Evolutionary conservation across 2,329 filamentous ascomycete species (phyloP).

Genomic region (Colletotrichum trifolii): DNA sequence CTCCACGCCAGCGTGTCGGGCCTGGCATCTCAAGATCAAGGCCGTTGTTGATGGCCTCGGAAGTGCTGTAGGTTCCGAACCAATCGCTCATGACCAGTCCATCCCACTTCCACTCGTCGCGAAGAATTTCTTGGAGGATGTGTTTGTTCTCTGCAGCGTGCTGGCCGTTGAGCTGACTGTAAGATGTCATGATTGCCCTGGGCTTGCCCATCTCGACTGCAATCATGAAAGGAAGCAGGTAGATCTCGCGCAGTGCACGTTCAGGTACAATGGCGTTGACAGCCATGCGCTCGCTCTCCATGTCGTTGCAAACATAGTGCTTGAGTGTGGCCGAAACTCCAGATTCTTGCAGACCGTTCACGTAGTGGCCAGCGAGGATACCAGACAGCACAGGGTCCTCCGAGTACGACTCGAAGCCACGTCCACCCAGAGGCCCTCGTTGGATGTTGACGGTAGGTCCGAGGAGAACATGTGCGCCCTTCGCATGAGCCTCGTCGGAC

Average conservation of each 20-base stretch:
- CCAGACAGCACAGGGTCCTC: slow-evolving; percentile 69
- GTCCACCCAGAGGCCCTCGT: slow-evolving; percentile 66
- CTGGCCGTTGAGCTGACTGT: slow-evolving; percentile 53
- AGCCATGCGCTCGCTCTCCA: slow-evolving; percentile 67
- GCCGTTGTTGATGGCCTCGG: slow-evolving; percentile 41
- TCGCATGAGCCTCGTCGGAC: slow-evolving; percentile 63
- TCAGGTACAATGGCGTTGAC: slow-evolving; percentile 66
- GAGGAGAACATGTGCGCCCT: slow-evolving; percentile 67
- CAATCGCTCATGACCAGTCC: slow-evolving; percentile 70
- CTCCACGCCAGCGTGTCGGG: slow-evolving; percentile 46
- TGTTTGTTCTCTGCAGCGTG: slow-evolving; percentile 50
- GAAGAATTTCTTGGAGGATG: slow-evolving; percentile 62
- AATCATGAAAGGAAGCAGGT: slow-evolving; percentile 68
- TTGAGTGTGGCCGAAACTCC: slow-evolving; percentile 68
- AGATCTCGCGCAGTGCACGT: slow-evolving; percentile 68
- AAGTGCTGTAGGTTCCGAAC: slow-evolving; percentile 66
- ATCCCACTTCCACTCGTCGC: slow-evolving; percentile 68
- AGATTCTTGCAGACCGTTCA: slow-evolving; percentile 65
- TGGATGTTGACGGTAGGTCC: slow-evolving; percentile 74
- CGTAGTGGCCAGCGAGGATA: slow-evolving; percentile 62
- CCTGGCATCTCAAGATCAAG: slow-evolving; percentile 54
- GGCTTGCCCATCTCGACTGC: slow-evolving; percentile 62
- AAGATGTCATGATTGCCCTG: slow-evolving; percentile 66
- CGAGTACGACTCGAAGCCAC: slow-evolving; percentile 69
- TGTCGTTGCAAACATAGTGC: slow-evolving; percentile 71